These are phyloP conservation scores for Sanguinoderma infundibulare DNA, from an alignment of 1,284 basidiomycete species.

Conservation along the genomic window DNA sequence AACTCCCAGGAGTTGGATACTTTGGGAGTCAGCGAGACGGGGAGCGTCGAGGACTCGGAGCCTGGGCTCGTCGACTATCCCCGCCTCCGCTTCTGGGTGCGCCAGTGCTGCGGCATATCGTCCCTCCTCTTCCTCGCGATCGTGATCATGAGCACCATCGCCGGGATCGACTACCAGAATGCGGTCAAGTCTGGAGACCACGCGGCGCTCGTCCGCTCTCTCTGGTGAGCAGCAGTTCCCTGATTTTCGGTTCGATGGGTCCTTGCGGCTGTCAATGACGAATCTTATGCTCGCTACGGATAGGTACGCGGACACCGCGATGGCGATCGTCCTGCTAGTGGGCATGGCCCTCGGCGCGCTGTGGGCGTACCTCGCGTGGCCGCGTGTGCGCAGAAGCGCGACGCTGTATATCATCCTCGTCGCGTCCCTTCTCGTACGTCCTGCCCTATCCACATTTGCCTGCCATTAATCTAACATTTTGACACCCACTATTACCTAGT, in stretches of 20 bases:
- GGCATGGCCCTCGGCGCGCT: neutral
- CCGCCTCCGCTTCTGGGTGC: conserved; percentile 33
- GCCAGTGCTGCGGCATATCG: conserved; percentile 31
- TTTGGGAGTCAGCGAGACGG: neutral
- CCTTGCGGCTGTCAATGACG: too few relatives aligned
- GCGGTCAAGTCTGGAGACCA: conserved; percentile 21
- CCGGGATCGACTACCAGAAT: conserved; percentile 29
- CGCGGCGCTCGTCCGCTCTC: conserved; percentile 25
- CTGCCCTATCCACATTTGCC: neutral
- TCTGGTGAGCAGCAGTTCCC: conserved; percentile 26
- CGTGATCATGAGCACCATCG: conserved; percentile 32
- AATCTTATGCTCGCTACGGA: too few relatives aligned
- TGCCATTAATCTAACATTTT: neutral
- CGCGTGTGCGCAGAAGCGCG: conserved; percentile 10
- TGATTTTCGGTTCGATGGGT: too few relatives aligned
- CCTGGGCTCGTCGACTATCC: conserved; percentile 27
- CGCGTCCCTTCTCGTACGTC: conserved; percentile 14
- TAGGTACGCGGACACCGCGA: conserved; percentile 21
- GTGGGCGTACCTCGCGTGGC: conserved; percentile 10
- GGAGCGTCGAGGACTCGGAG: neutral
- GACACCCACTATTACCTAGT: conserved; percentile 7
- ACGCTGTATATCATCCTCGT: conserved; percentile 7
- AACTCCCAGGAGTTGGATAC: too few relatives aligned
- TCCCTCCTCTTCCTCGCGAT: conserved; percentile 27
- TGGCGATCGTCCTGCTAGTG: conserved; percentile 13